Base-by-base conservation (phyloP, 2,329 filamentous ascomycete species). In the Cordyceps javanica region DNA sequence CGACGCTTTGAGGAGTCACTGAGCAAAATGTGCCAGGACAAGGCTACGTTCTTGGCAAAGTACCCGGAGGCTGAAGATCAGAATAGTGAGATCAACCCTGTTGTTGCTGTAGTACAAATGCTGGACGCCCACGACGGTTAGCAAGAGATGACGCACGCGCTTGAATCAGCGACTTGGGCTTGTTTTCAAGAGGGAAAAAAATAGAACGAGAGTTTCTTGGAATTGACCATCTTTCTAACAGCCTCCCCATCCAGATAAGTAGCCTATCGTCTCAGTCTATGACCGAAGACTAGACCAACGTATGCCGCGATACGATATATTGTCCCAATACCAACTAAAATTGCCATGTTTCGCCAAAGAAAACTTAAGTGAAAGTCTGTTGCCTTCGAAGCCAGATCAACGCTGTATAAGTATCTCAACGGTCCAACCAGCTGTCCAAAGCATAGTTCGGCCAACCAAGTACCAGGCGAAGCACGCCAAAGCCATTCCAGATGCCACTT, bases 371-470 rank as follows among this genome's bases (percentile, higher is more conserved):
- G 67, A 60, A 74, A 83, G 0, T 81, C 81, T 2, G 76, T 71
- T 2, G 62, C 62, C 13, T 68, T 21, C 0, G 72, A 69, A 5
- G 80, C 80, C 32, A 73, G 46, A 1, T 82, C 72, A 13, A 81
- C 70, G 13, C 79, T 61, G 65, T 82, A 85, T 5, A 85, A 63
- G 60, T 81, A 78, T 0, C 61, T 65, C 60, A 81, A 72, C 1
- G 79, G 80, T 26, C 63, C 66, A 5, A 82, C 67, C 52, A 82
- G 75, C 64, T 79, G 70, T 0, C 75, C 77, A 61, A 82, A 82
- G 64, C 83, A 83, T 13, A 78, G 66, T 66, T 85, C 81, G 0
- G 79, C 76, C 25, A 82, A 70, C 81, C 80, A 84, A 0, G 78
- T 77, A 2, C 76, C 81, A 0, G 81, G 82, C 10, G 73, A 77